phyloP scores from a whole-genome alignment of 2,329 filamentous ascomycete genomes.

The Alternaria sp. region DNA sequence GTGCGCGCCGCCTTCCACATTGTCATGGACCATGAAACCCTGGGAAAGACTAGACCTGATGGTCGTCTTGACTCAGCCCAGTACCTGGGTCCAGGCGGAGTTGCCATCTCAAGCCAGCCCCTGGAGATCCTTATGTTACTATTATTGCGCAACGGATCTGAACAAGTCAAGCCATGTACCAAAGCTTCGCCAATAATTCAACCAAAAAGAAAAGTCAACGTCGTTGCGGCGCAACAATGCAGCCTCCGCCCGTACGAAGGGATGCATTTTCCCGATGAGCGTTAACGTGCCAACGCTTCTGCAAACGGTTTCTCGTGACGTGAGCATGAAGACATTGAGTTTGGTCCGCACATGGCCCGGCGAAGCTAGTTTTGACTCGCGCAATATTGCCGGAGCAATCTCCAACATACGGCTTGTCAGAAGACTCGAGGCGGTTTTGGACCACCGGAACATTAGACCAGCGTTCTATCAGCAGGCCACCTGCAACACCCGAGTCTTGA shows the following conservation, averaged over 20 bases:
- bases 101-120: constrained; percentile 2
- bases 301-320: constrained; percentile 17
- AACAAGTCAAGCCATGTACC: background rate
- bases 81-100: background rate
- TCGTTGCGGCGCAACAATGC: background rate
- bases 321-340: constrained; percentile 11
- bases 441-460: background rate
- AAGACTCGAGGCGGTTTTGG: background rate
- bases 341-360: constrained; percentile 4
- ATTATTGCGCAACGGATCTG: constrained; percentile 1
- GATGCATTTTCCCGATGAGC: constrained; percentile 1
- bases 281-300: constrained; percentile 10
- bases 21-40: constrained; percentile 11
- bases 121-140: constrained; percentile 1
- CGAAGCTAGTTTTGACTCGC: constrained; percentile 20
- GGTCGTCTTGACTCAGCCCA: constrained; percentile 1
- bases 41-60: background rate
- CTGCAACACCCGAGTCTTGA: background rate
- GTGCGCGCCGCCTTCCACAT: constrained; percentile 8
- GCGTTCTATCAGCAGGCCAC: background rate
- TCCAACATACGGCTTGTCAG: constrained; percentile 1
- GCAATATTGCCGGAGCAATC: constrained; percentile 9
- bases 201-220: background rate
- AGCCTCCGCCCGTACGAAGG: background rate
- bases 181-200: background rate